These are phyloP conservation scores for Patellifolia procumbens DNA, from an alignment of 179 eudicot genomes.

Conservation along the genomic window DNA sequence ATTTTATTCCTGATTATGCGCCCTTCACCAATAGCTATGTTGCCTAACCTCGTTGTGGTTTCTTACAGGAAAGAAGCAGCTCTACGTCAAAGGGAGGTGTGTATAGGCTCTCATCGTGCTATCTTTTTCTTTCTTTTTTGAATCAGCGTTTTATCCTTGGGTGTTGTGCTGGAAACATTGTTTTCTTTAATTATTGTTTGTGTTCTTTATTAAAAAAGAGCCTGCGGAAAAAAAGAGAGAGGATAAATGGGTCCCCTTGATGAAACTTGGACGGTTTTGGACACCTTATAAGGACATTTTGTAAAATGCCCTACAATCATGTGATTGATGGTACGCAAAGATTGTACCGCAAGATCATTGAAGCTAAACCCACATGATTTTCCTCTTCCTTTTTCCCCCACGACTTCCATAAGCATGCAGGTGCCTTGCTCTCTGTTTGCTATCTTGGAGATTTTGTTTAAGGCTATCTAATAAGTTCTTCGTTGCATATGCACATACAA, in stretches of 20 bases:
- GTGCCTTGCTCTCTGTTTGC: too few species aligned
- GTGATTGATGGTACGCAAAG: not conserved
- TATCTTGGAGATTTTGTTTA: too few species aligned
- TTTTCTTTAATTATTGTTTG: not conserved
- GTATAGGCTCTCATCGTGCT: constrained; percentile 21
- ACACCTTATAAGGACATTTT: not conserved
- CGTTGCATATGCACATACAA: too few species aligned
- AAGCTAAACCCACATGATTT: not conserved
- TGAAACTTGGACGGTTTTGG: not conserved
- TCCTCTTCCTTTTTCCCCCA: not conserved
- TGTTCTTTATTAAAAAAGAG: too few species aligned
- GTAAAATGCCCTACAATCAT: not conserved
- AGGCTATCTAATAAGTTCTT: too few species aligned
- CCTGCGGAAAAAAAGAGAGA: not conserved
- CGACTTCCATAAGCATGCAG: not conserved
- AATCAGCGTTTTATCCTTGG: not conserved
- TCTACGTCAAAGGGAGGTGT: constrained; percentile 93
- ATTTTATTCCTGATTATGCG: constrained; percentile 8
- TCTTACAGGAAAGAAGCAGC: constrained; percentile 92
- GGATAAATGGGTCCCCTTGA: not conserved
- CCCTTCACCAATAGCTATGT: constrained; percentile 3
- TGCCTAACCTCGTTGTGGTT: constrained; percentile 28
- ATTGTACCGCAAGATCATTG: not conserved
- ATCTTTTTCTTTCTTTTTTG: not conserved
- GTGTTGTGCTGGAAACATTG: not conserved